A percentile compares a stretch with the other conserved stretches of the same genome.
These are phyloP conservation scores for Sanghuangporus weigelae DNA, from an alignment of 1,284 basidiomycete genomes.

Conservation along the genomic window DNA sequence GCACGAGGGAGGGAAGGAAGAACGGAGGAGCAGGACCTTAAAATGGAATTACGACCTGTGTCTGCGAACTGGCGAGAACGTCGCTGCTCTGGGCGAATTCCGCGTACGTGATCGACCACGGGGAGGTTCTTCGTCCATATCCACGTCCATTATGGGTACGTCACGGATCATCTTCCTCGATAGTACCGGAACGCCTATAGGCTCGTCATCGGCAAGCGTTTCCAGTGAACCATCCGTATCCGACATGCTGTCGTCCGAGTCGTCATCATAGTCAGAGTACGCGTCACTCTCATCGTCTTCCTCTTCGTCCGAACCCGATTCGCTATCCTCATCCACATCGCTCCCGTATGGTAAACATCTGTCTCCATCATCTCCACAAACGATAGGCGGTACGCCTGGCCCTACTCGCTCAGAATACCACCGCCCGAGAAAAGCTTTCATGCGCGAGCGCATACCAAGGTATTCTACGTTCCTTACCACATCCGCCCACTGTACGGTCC, in stretches of 20 bases:
- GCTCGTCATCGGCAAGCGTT: conserved; percentile 7
- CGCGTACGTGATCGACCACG: conserved; percentile 15
- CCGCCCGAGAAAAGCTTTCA: conserved; percentile 60
- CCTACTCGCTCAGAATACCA: conserved; percentile 58
- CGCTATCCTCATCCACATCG: conserved; percentile 26
- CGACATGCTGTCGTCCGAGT: conserved; percentile 28
- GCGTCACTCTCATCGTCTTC: conserved; percentile 2
- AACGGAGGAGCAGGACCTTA: neutral
- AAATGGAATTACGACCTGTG: neutral
- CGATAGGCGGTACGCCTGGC: conserved; percentile 26
- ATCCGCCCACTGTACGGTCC: conserved; percentile 69
- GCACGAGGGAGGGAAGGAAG: neutral
- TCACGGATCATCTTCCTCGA: conserved; percentile 1
- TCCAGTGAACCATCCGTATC: conserved; percentile 21
- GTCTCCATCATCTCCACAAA: conserved; percentile 18
- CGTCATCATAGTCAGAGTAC: conserved; percentile 10
- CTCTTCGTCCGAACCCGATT: conserved; percentile 27
- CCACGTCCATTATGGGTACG: neutral
- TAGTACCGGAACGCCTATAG: neutral
- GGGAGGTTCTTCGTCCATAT: conserved; percentile 5
- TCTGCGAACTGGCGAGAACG: conserved; percentile 8
- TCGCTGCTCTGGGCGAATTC: conserved; percentile 4
- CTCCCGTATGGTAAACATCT: neutral
- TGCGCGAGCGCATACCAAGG: conserved; percentile 60
- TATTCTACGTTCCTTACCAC: conserved; percentile 79